Percentiles rank a stretch among this genome's conserved stretches.
These are phyloP conservation scores for Podospora bellae-mahoneyi DNA, from an alignment of 495 filamentous ascomycete species.

Conservation along the genomic window DNA sequence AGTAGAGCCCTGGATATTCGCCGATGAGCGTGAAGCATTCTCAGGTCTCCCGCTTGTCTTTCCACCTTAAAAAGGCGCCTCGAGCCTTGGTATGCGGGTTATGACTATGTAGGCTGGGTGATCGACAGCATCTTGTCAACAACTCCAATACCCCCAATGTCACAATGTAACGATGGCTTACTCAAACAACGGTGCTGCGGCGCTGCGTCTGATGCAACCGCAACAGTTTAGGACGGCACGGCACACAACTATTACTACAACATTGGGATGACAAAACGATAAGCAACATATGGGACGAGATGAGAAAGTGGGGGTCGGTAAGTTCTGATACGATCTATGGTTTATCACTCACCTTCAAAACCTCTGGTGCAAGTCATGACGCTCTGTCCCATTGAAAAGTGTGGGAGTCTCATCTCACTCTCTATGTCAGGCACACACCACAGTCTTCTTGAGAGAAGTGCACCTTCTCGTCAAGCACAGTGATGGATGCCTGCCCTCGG, in stretches of 20 bases:
- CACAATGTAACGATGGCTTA: background rate
- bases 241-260: background rate
- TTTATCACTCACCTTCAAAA: background rate
- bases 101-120: background rate
- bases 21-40: too few relatives aligned
- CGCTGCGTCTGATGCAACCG: too few relatives aligned
- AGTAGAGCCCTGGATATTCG: too few relatives aligned
- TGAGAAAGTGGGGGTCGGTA: background rate
- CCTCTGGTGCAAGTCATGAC: background rate
- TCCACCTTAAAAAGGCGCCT: background rate
- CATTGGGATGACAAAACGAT: background rate
- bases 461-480: too few relatives aligned
- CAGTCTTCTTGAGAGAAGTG: too few relatives aligned
- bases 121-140: background rate
- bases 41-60: background rate
- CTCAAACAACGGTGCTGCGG: background rate
- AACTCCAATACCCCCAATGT: background rate
- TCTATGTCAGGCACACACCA: too few relatives aligned
- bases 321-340: background rate
- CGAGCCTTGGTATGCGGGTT: background rate
- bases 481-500: too few relatives aligned
- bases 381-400: too few relatives aligned
- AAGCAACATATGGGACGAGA: background rate
- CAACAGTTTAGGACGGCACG: background rate
- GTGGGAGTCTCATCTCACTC: too few relatives aligned